Conservation (phyloP, 306 rosid genomes). For the peach (Prunus persica) region DNA sequence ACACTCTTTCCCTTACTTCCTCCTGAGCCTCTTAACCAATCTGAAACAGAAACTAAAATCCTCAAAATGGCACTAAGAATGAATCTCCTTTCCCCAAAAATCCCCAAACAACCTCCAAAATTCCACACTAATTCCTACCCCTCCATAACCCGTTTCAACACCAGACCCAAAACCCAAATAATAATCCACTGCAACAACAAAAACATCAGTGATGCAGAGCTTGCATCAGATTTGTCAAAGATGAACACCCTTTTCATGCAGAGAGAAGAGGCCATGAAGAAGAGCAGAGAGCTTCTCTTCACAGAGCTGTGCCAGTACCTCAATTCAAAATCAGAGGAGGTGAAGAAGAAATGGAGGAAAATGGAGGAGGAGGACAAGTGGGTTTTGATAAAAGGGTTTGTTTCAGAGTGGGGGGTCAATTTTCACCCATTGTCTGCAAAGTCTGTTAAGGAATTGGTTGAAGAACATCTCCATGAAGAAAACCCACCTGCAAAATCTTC, state of each 20-base stretch:
- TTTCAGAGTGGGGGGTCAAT: slow-evolving; percentile 53
- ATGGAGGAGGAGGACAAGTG: slow-evolving; percentile 54
- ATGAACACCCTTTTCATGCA: slow-evolving; percentile 38
- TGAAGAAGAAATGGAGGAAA: slow-evolving; percentile 50
- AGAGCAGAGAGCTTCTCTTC: slow-evolving; percentile 68
- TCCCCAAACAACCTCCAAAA: slow-evolving; percentile 18
- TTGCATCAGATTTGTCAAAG: slow-evolving; percentile 54
- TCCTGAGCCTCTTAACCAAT: too few species aligned
- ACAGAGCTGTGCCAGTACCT: slow-evolving; percentile 50
- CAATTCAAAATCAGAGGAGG: slow-evolving; percentile 46
- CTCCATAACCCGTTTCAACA: background rate
- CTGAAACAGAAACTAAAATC: background rate
- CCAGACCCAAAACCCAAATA: slow-evolving; percentile 15
- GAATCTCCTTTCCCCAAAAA: slow-evolving; percentile 10
- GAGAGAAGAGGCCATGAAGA: slow-evolving; percentile 65
- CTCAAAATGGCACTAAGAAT: slow-evolving; percentile 43
- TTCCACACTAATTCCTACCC: slow-evolving; percentile 3
- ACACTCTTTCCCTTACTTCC: too few species aligned
- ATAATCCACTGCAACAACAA: slow-evolving; percentile 31
- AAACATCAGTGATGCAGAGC: slow-evolving; percentile 42
- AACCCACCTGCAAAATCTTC: slow-evolving; percentile 28
- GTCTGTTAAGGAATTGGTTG: slow-evolving; percentile 64
- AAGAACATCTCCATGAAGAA: slow-evolving; percentile 50
- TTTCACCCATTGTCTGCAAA: slow-evolving; percentile 81
- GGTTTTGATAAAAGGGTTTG: slow-evolving; percentile 50